These are phyloP conservation scores for Hyaloperonospora arabidopsidis DNA, from an alignment of 352 stramenopile species.

Conservation along the genomic window DNA sequence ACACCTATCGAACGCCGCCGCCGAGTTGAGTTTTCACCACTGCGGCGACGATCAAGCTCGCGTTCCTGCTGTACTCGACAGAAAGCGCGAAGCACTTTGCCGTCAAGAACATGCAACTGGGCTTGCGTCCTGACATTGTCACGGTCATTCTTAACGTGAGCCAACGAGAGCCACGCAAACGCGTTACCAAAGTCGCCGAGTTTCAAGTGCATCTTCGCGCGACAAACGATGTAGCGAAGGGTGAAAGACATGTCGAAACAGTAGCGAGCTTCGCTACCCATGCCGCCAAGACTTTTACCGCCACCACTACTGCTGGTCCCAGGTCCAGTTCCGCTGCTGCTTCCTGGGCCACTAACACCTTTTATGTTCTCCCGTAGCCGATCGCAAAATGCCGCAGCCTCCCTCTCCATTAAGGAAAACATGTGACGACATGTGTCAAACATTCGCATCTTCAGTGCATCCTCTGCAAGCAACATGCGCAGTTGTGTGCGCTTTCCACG, in stretches of 20 bases:
- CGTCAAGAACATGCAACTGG: constrained; percentile 62
- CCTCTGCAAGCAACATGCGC: constrained; percentile 72
- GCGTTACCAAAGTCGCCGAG: constrained; percentile 45
- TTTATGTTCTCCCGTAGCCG: constrained; percentile 61
- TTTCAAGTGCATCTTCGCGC: constrained; percentile 57
- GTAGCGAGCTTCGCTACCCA: constrained; percentile 68
- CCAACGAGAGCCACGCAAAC: constrained; percentile 66
- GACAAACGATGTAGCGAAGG: constrained; percentile 59
- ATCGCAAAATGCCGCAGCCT: constrained; percentile 71
- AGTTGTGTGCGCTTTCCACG: constrained; percentile 73
- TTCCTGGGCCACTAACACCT: constrained; percentile 40
- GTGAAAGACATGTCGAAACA: constrained; percentile 79
- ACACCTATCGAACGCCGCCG: constrained; percentile 19
- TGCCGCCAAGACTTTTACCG: constrained; percentile 50
- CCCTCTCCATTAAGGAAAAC: constrained; percentile 63
- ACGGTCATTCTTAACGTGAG: constrained; percentile 69
- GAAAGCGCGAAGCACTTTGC: constrained; percentile 47
- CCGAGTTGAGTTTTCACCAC: constrained; percentile 17
- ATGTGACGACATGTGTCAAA: constrained; percentile 70
- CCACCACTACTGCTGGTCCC: constrained; percentile 43
- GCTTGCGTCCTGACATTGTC: constrained; percentile 59
- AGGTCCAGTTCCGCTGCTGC: constrained; percentile 37
- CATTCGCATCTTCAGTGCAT: constrained; percentile 64
- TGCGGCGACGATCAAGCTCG: constrained; percentile 12
- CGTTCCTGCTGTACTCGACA: constrained; percentile 53